These are phyloP conservation scores for Tulasnella sp. DNA, from an alignment of 768 basidiomycete genomes.

Conservation along the genomic window DNA sequence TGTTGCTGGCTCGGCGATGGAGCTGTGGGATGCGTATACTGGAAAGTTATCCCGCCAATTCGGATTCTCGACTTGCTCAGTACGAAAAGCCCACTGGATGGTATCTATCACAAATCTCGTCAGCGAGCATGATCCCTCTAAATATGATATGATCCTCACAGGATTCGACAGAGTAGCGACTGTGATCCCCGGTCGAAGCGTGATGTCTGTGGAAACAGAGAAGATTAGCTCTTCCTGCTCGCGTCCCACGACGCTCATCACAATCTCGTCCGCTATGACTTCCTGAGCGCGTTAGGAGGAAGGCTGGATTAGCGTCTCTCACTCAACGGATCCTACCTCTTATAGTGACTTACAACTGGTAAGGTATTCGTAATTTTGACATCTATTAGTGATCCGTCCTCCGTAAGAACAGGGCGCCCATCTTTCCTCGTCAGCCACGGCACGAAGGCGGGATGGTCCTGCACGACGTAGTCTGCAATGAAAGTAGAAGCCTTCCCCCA, in stretches of 20 bases:
- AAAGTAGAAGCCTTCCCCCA: slow-evolving; percentile 10
- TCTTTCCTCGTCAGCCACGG: slow-evolving; percentile 34
- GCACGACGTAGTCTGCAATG: slow-evolving; percentile 49
- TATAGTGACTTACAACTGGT: slow-evolving; percentile 51
- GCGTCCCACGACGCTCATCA: slow-evolving; percentile 36
- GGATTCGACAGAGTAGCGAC: slow-evolving; percentile 53
- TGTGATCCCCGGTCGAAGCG: slow-evolving; percentile 49
- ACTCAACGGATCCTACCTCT: too few species aligned
- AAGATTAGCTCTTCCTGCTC: slow-evolving; percentile 53
- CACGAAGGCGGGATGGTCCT: slow-evolving; percentile 58
- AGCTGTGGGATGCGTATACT: slow-evolving; percentile 34
- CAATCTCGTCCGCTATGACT: slow-evolving; percentile 50
- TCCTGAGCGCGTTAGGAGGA: slow-evolving; percentile 31
- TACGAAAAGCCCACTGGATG: slow-evolving; percentile 55
- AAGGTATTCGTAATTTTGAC: slow-evolving; percentile 53
- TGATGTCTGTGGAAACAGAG: slow-evolving; percentile 36
- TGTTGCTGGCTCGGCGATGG: neutral
- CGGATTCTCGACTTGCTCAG: slow-evolving; percentile 59
- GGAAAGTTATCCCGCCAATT: slow-evolving; percentile 51
- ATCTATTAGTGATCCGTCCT: slow-evolving; percentile 55
- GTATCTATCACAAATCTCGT: slow-evolving; percentile 37
- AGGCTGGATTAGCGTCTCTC: too few species aligned
- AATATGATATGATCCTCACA: slow-evolving; percentile 35
- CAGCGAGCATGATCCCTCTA: neutral
- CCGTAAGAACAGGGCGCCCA: slow-evolving; percentile 42